Evolutionary conservation across 1,284 basidiomycete genomes (phyloP).

Genomic region (Schizophyllum amplum): DNA sequence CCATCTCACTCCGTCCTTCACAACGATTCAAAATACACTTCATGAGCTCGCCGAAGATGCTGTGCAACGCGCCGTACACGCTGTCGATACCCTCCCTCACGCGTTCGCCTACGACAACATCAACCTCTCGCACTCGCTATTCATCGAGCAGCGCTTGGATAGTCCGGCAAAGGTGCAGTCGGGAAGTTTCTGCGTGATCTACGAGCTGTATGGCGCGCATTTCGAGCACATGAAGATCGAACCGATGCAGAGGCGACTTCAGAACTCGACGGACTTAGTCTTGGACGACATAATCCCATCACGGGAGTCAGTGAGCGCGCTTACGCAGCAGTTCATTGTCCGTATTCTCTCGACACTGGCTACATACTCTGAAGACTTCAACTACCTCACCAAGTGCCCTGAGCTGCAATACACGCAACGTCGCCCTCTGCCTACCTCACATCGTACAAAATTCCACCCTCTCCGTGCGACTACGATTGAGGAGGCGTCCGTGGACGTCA

Average conservation of each 20-base stretch:
- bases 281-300: constrained; percentile 11
- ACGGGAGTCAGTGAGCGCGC: neutral
- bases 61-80: constrained; percentile 11
- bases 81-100: constrained; percentile 9
- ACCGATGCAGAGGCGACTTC: constrained; percentile 15
- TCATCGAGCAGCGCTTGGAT: constrained; percentile 19
- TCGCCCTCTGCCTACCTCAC: constrained; percentile 9
- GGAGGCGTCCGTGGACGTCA: constrained; percentile 15
- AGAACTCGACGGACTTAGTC: constrained; percentile 9
- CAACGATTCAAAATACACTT: neutral
- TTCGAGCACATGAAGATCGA: constrained; percentile 16
- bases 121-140: constrained; percentile 22
- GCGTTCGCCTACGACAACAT: constrained; percentile 24
- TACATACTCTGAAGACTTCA: constrained; percentile 4
- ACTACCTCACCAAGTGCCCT: constrained; percentile 1
- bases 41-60: neutral
- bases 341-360: constrained; percentile 6
- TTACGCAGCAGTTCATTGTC: constrained; percentile 9
- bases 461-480: constrained; percentile 17
- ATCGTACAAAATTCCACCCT: constrained; percentile 13
- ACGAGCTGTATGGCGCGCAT: constrained; percentile 12
- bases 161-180: constrained; percentile 21
- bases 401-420: constrained; percentile 12
- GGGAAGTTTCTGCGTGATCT: constrained; percentile 20
- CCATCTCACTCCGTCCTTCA: too few relatives aligned